Conservation (phyloP, 805 yeast species). For the Ogataea paraovalis region DNA sequence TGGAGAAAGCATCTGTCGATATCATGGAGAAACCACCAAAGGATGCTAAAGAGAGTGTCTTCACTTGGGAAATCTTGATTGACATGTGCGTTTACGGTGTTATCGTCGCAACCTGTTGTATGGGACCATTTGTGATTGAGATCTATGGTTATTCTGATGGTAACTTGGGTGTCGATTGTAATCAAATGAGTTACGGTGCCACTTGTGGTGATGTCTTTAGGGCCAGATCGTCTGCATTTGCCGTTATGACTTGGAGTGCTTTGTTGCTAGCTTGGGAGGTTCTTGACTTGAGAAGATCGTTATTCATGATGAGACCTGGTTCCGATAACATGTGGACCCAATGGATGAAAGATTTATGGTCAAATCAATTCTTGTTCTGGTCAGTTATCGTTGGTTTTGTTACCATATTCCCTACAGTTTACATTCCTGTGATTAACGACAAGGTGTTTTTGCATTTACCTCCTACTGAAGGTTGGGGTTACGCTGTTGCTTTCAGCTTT, state of each 20-base stretch:
- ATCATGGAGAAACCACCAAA: constrained; percentile 64
- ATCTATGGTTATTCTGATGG: constrained; percentile 68
- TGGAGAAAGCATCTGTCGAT: constrained; percentile 61
- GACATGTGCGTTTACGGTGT: constrained; percentile 73
- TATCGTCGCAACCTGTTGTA: constrained; percentile 69
- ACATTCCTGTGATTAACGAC: constrained; percentile 82
- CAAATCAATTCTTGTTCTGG: constrained; percentile 76
- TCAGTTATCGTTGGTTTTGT: constrained; percentile 67
- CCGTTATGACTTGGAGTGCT: constrained; percentile 84
- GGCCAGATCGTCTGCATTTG: constrained; percentile 75
- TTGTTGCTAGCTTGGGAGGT: constrained; percentile 82
- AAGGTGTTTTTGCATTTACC: constrained; percentile 70
- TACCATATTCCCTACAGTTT: constrained; percentile 75
- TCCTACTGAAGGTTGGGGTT: constrained; percentile 79
- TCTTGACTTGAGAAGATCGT: constrained; percentile 63
- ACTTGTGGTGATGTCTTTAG: constrained; percentile 62
- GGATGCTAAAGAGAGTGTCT: constrained; percentile 49
- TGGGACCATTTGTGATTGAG: constrained; percentile 59
- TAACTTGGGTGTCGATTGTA: constrained; percentile 62
- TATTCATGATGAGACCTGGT: constrained; percentile 68
- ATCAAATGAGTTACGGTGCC: constrained; percentile 36
- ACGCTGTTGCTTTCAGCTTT: constrained; percentile 56
- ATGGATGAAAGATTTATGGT: constrained; percentile 63
- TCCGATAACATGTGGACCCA: constrained; percentile 56
- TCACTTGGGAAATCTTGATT: constrained; percentile 59